Base-by-base conservation (phyloP, 2,329 filamentous ascomycete species). In the Stachybotrys echinatus region DNA sequence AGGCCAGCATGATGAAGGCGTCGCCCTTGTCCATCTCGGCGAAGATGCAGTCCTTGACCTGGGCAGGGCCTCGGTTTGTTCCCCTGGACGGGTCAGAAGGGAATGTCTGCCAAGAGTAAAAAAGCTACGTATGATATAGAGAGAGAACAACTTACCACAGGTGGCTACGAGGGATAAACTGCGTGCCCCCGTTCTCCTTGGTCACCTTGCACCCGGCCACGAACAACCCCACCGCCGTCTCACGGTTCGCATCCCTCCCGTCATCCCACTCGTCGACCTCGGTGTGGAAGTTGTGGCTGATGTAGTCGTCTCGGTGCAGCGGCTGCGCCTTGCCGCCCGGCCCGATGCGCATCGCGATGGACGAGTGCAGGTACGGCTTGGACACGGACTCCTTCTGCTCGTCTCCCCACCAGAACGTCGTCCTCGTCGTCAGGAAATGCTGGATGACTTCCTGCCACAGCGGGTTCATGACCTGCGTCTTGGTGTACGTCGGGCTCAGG, bases 11-110 rank as follows among this genome's bases (percentile, higher is more conserved):
- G 17, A 56, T 49, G 18, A 55, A 51, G 1, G 50, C 54, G 37
- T 56, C 54, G 14, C 54, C 53, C 23, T 50, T 54, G 2, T 52
- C 53, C 53, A 56, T 52, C 12, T 56, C 54, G 5, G 53, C 54
- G 7, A 21, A 50, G 1, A 52, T 50, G 5, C 51, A 54, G 5
- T 55, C 51, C 23, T 50, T 42, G 2, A 49, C 52, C 1, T 43
- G 37, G 0, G 53, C 49, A 5, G 53, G 53, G 6, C 54, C 53
- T 39, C 43, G 40, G 3, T 50, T 5, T 34, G 27, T 34, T 8
- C 27, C 27, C 27, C 27, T 34, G 5, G 5, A 34, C 27, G 27
- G 10, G 10, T 34, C 27, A 34, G 27, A 10, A 34, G n/a, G n/a
- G n/a, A n/a, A n/a, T n/a, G n/a, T n/a, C n/a, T n/a, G n/a, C n/a